These are phyloP conservation scores for Escovopsis sp. DNA, from an alignment of 2,329 filamentous ascomycete genomes.

Conservation along the genomic window DNA sequence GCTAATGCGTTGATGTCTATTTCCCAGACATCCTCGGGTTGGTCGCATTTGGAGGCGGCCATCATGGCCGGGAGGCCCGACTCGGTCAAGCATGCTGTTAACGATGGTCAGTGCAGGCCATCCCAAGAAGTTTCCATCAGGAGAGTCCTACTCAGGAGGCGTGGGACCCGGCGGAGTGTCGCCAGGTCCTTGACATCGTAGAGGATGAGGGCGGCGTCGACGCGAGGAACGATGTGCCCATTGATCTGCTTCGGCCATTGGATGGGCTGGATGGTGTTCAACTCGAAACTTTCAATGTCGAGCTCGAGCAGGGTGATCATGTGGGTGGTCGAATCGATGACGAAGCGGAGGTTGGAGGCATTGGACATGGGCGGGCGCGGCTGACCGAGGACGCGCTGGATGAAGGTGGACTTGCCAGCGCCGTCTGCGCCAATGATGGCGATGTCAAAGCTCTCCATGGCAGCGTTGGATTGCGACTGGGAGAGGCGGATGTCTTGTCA, in stretches of 20 bases:
- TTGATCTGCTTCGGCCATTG: slow-evolving; percentile 55
- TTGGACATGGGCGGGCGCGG: slow-evolving; percentile 36
- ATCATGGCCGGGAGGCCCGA: slow-evolving; percentile 63
- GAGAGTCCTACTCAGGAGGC: slow-evolving; percentile 50
- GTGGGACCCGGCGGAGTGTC: slow-evolving; percentile 59
- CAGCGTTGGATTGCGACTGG: slow-evolving; percentile 17
- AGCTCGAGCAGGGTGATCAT: slow-evolving; percentile 50
- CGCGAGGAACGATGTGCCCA: slow-evolving; percentile 54
- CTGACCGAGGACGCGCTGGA: slow-evolving; percentile 46
- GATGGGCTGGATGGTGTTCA: slow-evolving; percentile 40
- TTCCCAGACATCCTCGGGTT: slow-evolving; percentile 52
- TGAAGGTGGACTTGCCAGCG: slow-evolving; percentile 54
- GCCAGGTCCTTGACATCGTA: slow-evolving; percentile 75
- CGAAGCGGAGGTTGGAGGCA: slow-evolving; percentile 40
- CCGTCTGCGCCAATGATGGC: slow-evolving; percentile 51
- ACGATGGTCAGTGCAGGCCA: background rate
- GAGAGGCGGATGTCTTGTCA: slow-evolving; percentile 11
- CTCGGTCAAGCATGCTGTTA: slow-evolving; percentile 55
- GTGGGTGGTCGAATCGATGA: slow-evolving; percentile 42
- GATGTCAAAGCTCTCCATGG: slow-evolving; percentile 49
- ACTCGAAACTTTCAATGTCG: slow-evolving; percentile 49
- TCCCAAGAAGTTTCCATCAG: background rate
- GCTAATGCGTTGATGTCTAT: slow-evolving; percentile 54
- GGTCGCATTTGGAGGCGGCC: slow-evolving; percentile 83
- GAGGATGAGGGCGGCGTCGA: slow-evolving; percentile 73